These are phyloP conservation scores for Candida railenensis DNA, from an alignment of 805 yeast genomes.

Conservation along the genomic window DNA sequence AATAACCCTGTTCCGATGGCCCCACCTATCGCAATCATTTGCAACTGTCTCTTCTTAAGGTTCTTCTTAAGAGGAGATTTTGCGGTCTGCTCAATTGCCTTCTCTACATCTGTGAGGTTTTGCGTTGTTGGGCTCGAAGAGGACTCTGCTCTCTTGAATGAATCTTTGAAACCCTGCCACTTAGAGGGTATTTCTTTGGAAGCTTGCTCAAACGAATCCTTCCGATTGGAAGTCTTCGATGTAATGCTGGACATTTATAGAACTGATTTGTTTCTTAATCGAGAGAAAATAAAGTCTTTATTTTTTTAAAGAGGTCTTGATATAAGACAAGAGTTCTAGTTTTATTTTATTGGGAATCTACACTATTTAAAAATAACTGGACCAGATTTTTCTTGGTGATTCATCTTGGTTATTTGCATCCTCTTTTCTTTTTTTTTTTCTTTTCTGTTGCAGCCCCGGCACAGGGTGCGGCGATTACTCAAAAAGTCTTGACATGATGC, in stretches of 20 bases:
- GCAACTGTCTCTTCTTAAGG: conserved; percentile 30
- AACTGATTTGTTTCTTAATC: not conserved
- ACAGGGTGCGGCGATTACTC: not conserved
- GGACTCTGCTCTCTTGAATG: conserved; percentile 27
- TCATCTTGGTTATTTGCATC: not conserved
- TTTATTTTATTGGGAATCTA: too few relatives aligned
- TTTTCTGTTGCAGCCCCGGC: not conserved
- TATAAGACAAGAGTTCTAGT: too few relatives aligned
- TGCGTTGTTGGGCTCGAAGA: not conserved
- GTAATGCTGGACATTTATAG: not conserved
- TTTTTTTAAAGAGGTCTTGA: too few relatives aligned
- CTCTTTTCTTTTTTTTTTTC: not conserved
- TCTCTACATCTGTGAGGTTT: not conserved
- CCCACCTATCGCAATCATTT: conserved; percentile 42
- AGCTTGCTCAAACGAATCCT: not conserved
- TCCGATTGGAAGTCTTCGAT: not conserved
- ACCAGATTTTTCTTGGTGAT: not conserved
- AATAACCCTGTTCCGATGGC: conserved; percentile 43
- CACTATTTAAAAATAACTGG: not conserved
- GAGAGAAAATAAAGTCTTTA: too few relatives aligned
- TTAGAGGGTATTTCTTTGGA: not conserved
- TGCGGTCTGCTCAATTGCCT: conserved; percentile 6
- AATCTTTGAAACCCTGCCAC: conserved; percentile 26
- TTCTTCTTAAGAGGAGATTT: conserved; percentile 21
- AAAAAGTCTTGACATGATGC: not conserved